phyloP scores from a whole-genome alignment of 345 rosid species.

The Moricandia moricandioides region DNA sequence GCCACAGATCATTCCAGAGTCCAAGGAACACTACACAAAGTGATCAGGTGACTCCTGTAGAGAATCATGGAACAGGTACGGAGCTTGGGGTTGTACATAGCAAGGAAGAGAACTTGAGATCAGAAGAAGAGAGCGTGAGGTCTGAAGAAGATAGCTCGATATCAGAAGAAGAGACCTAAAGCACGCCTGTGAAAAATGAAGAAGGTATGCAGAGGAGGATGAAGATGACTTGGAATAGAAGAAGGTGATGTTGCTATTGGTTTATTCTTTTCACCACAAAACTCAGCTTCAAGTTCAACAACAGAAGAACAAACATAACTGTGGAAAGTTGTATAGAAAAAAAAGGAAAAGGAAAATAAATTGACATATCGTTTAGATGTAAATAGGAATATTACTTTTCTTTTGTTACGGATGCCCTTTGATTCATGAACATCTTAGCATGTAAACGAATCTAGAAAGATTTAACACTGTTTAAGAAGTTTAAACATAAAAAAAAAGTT shows the following conservation, averaged over 20 bases:
- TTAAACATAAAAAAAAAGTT: no score
- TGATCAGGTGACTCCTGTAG: conserved; percentile 7
- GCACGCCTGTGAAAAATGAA: conserved; percentile 54
- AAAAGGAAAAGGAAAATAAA: background rate
- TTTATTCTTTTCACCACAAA: conserved; percentile 19
- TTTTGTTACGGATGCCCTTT: background rate
- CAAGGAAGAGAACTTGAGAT: conserved; percentile 1
- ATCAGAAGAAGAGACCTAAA: conserved; percentile 45
- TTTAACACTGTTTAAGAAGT: background rate
- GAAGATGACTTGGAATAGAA: conserved; percentile 47
- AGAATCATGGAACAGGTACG: conserved; percentile 14
- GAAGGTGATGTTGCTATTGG: conserved; percentile 27
- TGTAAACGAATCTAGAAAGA: background rate
- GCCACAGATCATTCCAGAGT: conserved; percentile 12
- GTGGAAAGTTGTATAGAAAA: background rate
- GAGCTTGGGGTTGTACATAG: conserved; percentile 14
- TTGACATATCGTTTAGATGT: conserved; percentile 18
- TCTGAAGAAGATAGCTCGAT: conserved; percentile 44
- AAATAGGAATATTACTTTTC: conserved; percentile 11
- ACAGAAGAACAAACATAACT: conserved; percentile 3
- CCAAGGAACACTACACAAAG: background rate
- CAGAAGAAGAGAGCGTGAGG: background rate
- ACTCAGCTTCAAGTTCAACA: conserved; percentile 1
- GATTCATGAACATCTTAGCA: background rate
- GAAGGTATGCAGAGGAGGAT: conserved; percentile 44